Evolutionary conservation across 202 grass and related monocot genomes (phyloP), one percentile per base, ranked within the genome.

Genomic region (Elaeis oleifera): DNA sequence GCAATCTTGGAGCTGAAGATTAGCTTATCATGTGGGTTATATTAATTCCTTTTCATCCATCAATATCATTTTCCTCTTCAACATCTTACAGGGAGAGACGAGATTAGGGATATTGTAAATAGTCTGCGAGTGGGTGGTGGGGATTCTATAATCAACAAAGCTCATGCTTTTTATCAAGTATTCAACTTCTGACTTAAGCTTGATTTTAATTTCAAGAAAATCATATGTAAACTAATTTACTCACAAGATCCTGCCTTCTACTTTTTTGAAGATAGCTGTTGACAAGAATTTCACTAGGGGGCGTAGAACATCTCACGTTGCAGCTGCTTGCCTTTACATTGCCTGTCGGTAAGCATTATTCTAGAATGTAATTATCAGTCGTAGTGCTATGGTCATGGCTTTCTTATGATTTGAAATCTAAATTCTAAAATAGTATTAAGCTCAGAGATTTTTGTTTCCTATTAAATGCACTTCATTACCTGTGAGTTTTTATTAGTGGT

Each of bases 261-360:
- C 59, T 62, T 23, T 73, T 82, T 26, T 77, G 75, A 73, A 96
- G 90, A 76, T 96, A 83, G 86, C 76, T 39, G 53, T 96, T 23
- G 90, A 90, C 59, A 79, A 87, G 59, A 88, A 81, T 75, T 96
- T 96, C 77, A 96, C 91, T 50, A 96, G 62, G 74, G 87, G 91
- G 3, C 87, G 87, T 67, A 82, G 76, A 80, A 83, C 84, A 78
- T 54, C 81, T 50, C 81, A 91, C 58, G 91, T 91, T 82, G 91
- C 84, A 68, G 91, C 87, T 74, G 81, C 87, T 70, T 96, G 91
- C 50, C 81, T 96, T 76, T 96, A 96, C 71, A 90, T 96, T 60
- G 92, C 92, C 49, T 96, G 91, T 78, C 71, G 87, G 87, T 85
- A 82, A 51, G 74, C 25, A 57, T 6, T 3, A 15, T 9, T 36